These are phyloP conservation scores for Papilionanthe hybrid DNA, from an alignment of 116 monocot genomes.

Conservation along the genomic window DNA sequence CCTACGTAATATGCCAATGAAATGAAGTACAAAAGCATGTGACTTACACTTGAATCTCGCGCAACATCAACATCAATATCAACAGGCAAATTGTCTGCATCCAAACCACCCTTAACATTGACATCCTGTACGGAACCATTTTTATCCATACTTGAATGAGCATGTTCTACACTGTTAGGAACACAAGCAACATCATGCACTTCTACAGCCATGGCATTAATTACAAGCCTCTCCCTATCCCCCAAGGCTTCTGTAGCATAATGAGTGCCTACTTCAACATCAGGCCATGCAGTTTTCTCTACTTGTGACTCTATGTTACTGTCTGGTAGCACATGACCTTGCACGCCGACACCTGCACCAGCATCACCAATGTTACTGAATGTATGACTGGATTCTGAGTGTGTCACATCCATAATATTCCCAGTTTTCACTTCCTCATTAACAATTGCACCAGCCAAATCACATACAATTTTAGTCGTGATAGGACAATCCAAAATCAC, in stretches of 20 bases:
- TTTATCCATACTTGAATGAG: constrained; percentile 45
- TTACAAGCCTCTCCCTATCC: constrained; percentile 19
- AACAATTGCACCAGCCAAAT: not conserved
- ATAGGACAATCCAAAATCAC: not conserved
- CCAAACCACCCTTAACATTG: constrained; percentile 27
- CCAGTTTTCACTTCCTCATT: not conserved
- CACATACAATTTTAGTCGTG: not conserved
- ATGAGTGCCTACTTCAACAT: not conserved
- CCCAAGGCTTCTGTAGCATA: constrained; percentile 5
- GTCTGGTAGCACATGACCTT: not conserved
- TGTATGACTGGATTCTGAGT: not conserved
- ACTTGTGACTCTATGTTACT: not conserved
- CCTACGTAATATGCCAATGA: not conserved
- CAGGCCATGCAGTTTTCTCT: not conserved
- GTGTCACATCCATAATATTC: not conserved
- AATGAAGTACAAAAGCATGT: not conserved
- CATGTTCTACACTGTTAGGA: constrained; percentile 23
- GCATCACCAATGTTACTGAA: not conserved
- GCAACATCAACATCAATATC: constrained; percentile 26
- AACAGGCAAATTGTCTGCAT: constrained; percentile 29
- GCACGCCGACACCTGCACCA: not conserved
- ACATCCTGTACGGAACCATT: constrained; percentile 39
- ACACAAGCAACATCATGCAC: constrained; percentile 8
- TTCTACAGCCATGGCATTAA: constrained; percentile 13
- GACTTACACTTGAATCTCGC: constrained; percentile 71